phyloP scores from a whole-genome alignment of 768 basidiomycete genomes.

The Macrocybe gigantea region DNA sequence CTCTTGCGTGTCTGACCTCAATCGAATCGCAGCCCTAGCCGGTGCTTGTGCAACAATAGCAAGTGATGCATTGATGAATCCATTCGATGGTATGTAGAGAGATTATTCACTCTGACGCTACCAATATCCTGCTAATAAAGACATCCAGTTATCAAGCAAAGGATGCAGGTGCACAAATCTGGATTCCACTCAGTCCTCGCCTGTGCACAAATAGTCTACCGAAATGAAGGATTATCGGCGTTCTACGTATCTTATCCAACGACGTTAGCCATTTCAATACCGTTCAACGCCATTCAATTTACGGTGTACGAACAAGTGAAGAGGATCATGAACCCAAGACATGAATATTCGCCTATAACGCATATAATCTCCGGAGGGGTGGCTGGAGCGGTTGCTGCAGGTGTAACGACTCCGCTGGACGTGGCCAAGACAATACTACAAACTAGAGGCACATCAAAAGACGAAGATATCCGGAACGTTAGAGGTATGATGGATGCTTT shows the following conservation, averaged over 20 bases:
- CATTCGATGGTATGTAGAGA: conserved; percentile 82
- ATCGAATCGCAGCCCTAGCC: conserved; percentile 59
- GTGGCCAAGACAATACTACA: conserved; percentile 97
- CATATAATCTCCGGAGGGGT: conserved; percentile 91
- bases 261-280: conserved; percentile 92
- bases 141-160: conserved; percentile 89
- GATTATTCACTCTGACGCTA: conserved; percentile 5
- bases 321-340: conserved; percentile 74
- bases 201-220: conserved; percentile 84
- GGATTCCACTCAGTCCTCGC: conserved; percentile 80
- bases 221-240: conserved; percentile 77
- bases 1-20: conserved; percentile 1
- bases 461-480: conserved; percentile 77
- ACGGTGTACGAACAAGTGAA: conserved; percentile 95
- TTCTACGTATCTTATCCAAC: conserved; percentile 99
- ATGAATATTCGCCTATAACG: conserved; percentile 86
- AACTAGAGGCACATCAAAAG: conserved; percentile 86
- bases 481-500: conserved; percentile 86
- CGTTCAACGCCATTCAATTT: conserved; percentile 97
- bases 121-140: conserved; percentile 9
- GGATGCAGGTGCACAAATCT: conserved; percentile 97
- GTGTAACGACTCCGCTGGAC: conserved; percentile 93
- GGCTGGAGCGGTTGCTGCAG: conserved; percentile 91
- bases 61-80: conserved; percentile 98
- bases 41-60: conserved; percentile 94